These are phyloP conservation scores for Fusarium sp. DNA, from an alignment of 2,329 filamentous ascomycete species.

Conservation along the genomic window DNA sequence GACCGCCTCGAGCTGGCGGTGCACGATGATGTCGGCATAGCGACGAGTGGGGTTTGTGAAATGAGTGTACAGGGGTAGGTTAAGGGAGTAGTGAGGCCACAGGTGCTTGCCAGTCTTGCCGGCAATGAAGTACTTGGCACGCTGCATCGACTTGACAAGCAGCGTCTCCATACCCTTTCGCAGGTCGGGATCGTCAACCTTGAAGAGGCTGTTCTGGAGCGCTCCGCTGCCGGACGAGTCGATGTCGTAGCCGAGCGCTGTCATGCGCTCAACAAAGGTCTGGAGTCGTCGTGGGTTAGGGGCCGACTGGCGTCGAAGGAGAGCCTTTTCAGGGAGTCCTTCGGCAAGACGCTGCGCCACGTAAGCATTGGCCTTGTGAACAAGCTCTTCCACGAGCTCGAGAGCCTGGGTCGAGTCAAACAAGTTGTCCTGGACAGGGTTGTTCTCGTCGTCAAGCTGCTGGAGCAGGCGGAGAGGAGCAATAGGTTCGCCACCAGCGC, in stretches of 20 bases:
- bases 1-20: conserved; percentile 90
- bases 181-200: conserved; percentile 87
- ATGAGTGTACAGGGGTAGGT: conserved; percentile 94
- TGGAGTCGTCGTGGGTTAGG: conserved; percentile 90
- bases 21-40: conserved; percentile 94
- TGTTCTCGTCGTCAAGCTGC: conserved; percentile 97
- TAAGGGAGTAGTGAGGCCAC: conserved; percentile 90
- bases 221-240: conserved; percentile 90
- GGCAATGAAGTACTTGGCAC: conserved; percentile 93
- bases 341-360: conserved; percentile 86
- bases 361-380: conserved; percentile 91
- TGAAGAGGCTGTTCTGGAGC: conserved; percentile 94
- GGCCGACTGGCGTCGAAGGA: conserved; percentile 86
- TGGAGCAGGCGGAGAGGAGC: conserved; percentile 89
- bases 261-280: conserved; percentile 94
- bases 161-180: conserved; percentile 99
- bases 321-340: conserved; percentile 89
- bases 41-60: conserved; percentile 96
- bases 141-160: conserved; percentile 93
- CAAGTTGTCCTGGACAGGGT: conserved; percentile 95
- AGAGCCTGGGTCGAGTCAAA: conserved; percentile 91
- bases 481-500: conserved; percentile 81
- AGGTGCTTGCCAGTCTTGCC: conserved; percentile 82
- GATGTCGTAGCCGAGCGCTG: conserved; percentile 87
- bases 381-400: conserved; percentile 94